Conservation (phyloP, 495 filamentous ascomycete genomes). For the Neurospora terricola region DNA sequence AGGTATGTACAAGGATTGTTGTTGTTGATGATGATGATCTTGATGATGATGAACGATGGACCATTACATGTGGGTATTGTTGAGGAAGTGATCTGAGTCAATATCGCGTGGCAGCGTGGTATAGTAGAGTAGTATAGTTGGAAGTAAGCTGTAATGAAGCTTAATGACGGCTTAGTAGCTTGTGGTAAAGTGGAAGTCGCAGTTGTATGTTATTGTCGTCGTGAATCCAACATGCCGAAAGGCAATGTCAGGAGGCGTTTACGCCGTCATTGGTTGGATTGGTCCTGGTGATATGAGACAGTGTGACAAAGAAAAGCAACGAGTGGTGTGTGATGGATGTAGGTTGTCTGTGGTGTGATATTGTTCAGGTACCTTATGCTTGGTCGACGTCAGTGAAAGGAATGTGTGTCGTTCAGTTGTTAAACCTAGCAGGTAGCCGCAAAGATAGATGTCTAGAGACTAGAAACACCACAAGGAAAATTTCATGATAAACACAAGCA, state of each 20-base stretch:
- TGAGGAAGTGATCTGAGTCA: not conserved
- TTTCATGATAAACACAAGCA: not conserved
- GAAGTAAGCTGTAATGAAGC: not conserved
- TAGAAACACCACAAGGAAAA: not conserved
- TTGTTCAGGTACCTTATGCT: not conserved
- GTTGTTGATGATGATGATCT: not conserved
- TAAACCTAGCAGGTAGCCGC: not conserved
- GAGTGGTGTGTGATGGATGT: not conserved
- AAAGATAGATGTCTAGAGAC: not conserved
- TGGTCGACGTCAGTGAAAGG: not conserved
- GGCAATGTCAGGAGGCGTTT: not conserved
- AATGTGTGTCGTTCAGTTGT: not conserved
- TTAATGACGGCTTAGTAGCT: not conserved
- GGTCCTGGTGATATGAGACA: not conserved
- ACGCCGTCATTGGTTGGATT: not conserved
- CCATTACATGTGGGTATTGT: not conserved
- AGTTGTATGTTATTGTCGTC: not conserved
- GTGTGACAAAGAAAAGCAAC: not conserved
- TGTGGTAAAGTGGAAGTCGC: not conserved
- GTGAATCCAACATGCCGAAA: not conserved
- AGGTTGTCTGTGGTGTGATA: not conserved
- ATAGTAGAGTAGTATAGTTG: not conserved
- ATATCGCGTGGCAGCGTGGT: not conserved
- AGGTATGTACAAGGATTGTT: not conserved
- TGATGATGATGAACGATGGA: not conserved